These are phyloP conservation scores for Plasmodium vivax DNA, from an alignment of 169 alveolate genomes.

Conservation along the genomic window DNA sequence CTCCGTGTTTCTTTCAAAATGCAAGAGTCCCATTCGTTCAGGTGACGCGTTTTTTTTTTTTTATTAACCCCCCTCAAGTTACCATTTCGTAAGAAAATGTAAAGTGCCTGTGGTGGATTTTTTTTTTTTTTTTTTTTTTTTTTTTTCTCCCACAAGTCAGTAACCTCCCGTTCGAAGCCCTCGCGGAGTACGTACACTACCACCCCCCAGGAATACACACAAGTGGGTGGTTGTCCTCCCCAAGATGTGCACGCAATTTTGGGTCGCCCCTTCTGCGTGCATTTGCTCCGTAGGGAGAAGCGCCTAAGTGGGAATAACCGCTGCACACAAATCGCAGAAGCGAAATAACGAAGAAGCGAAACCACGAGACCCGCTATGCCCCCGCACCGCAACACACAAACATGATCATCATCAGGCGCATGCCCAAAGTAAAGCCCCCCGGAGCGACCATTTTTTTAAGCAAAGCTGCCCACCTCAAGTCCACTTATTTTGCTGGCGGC, in stretches of 20 bases:
- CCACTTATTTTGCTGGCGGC: neutral
- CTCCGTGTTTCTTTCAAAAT: neutral
- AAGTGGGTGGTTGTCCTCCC: neutral
- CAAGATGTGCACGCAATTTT: neutral
- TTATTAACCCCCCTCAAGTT: neutral
- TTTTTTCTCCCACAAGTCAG: neutral
- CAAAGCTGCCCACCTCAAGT: neutral
- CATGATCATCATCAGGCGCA: constrained; percentile 8
- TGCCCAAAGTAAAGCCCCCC: constrained; percentile 1
- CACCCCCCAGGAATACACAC: neutral
- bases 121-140: neutral
- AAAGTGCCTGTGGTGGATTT: neutral
- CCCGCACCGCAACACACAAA: neutral
- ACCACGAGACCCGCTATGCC: too few species aligned
- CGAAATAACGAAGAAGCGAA: neutral
- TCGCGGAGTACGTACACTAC: neutral
- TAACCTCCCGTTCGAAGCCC: neutral
- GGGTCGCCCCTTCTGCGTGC: neutral
- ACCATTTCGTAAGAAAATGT: neutral
- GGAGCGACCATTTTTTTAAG: neutral
- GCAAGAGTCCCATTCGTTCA: neutral
- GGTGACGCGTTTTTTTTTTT: neutral
- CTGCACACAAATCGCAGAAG: neutral
- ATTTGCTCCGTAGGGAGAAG: neutral
- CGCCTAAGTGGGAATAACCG: neutral